Evolutionary conservation across 73 alveolate genomes (phyloP).

Genomic region (Effrenium voratum): DNA sequence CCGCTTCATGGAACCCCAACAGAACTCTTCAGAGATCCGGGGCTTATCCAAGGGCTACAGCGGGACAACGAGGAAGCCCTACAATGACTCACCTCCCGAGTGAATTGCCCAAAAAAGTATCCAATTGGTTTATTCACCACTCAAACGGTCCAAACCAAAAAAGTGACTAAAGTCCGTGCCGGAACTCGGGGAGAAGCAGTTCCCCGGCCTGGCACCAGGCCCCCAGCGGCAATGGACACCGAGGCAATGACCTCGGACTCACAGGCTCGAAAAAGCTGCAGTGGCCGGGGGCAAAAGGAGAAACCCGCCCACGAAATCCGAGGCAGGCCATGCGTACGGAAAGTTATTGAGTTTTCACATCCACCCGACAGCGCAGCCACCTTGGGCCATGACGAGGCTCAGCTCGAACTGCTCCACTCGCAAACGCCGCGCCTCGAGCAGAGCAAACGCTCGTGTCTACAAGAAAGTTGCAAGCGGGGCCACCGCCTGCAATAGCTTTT

Average conservation of each 20-base stretch:
- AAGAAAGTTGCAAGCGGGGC: no score
- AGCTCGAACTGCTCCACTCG: conserved; percentile 85
- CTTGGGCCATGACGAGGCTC: conserved; percentile 62
- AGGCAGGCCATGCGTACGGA: not conserved
- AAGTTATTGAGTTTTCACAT: no score
- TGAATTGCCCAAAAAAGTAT: not conserved
- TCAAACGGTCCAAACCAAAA: not conserved
- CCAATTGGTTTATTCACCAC: not conserved
- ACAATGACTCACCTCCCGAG: no score
- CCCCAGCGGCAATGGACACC: conserved; percentile 85
- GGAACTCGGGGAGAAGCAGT: not conserved
- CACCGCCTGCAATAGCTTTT: no score
- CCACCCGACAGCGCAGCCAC: no score
- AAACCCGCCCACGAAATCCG: not conserved
- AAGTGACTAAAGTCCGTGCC: not conserved
- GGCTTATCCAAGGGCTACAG: no score
- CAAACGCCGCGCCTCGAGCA: conserved; percentile 68
- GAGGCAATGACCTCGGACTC: conserved; percentile 56
- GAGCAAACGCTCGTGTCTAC: no score
- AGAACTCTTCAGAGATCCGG: no score
- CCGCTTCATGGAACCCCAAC: no score
- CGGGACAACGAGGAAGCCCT: no score
- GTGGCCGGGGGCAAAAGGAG: not conserved
- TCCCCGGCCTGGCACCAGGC: conserved; percentile 11
- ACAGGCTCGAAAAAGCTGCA: not conserved